phyloP scores from a whole-genome alignment of 1,284 basidiomycete species.

The Entoloma clypeatum region DNA sequence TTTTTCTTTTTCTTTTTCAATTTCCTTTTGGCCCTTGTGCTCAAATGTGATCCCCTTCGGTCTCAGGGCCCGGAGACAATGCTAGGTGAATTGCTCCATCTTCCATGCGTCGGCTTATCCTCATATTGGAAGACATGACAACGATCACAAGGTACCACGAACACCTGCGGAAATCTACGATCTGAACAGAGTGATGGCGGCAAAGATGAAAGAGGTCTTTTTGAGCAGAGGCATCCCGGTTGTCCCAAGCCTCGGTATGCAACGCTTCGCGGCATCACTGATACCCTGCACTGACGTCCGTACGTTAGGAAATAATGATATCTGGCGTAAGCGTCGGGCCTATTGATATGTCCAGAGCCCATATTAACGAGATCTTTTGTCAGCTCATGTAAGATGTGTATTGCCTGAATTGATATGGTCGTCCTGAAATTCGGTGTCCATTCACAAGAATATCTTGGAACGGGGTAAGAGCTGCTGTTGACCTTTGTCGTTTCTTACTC shows the following conservation, averaged over 20 bases:
- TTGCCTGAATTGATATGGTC: constrained; percentile 9
- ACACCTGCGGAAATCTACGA: constrained; percentile 80
- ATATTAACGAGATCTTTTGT: constrained; percentile 19
- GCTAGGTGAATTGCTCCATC: constrained; percentile 54
- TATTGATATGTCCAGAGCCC: constrained; percentile 9
- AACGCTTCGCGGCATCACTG: neutral
- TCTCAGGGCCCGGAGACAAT: constrained; percentile 85
- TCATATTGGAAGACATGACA: constrained; percentile 69
- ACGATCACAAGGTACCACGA: constrained; percentile 76
- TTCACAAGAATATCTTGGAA: constrained; percentile 57
- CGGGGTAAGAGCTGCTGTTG: constrained; percentile 43
- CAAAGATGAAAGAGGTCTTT: constrained; percentile 72
- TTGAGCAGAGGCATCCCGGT: constrained; percentile 70
- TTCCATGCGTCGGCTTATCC: neutral
- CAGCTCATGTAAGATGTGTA: constrained; percentile 57
- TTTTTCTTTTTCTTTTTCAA: neutral
- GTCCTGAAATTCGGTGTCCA: constrained; percentile 11
- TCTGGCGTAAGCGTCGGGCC: constrained; percentile 66
- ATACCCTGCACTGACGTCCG: constrained; percentile 5
- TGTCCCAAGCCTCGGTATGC: constrained; percentile 76
- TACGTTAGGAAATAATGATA: constrained; percentile 75
- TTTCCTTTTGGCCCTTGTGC: constrained; percentile 4
- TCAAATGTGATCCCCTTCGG: neutral
- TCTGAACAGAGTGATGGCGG: constrained; percentile 66
- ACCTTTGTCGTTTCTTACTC: neutral